Evolutionary conservation across 2,329 filamentous ascomycete genomes (phyloP), one percentile per base, ranked within the genome.

Genomic region (Didymella sp.): DNA sequence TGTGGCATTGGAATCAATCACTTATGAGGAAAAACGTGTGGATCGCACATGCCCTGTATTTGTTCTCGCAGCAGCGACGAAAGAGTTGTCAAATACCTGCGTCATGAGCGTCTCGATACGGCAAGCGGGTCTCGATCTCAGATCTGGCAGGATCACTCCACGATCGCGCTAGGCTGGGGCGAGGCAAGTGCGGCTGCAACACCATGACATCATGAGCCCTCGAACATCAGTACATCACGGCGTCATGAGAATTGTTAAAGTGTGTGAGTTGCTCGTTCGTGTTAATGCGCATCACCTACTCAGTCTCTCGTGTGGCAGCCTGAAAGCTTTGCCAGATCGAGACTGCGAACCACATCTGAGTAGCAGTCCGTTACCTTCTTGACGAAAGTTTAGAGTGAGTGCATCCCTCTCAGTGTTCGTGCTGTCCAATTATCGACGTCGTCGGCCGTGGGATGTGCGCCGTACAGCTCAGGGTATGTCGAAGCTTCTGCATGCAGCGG

Each of bases 31-130:
- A 4, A 11, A 28, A 13, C n/a, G 12, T 22, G n/a, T 31, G 30
- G 43, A 8, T 43, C 35, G 54, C 13, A 43, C 24, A 38, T 48
- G 38, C 35, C 24, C 21, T 52, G 43, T 52, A 40, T 57, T 45
- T 52, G 48, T 47, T 44, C 60, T 58, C 56, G 41, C 41, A 52
- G 48, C 53, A 52, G 38, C 48, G 55, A 61, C 51, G 59, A 55
- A 41, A 55, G 49, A 58, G 35, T 43, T 45, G 50, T 68, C 65
- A 35, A 58, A 65, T 57, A 37, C 54, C 61, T 72, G 70, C 71
- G 71, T 73, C 70, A 73, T 73, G 66, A 70, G 59, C 50, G 47
- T 59, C 62, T 63, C 47, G 66, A 71, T 54, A 59, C 42, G 62
- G 68, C 61, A 70, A 69, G 58, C 58, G 50, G 49, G 27, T 25